Evolutionary conservation across 129 eudicot species (phyloP).

Genomic region (Centrapalus pauciflorus): DNA sequence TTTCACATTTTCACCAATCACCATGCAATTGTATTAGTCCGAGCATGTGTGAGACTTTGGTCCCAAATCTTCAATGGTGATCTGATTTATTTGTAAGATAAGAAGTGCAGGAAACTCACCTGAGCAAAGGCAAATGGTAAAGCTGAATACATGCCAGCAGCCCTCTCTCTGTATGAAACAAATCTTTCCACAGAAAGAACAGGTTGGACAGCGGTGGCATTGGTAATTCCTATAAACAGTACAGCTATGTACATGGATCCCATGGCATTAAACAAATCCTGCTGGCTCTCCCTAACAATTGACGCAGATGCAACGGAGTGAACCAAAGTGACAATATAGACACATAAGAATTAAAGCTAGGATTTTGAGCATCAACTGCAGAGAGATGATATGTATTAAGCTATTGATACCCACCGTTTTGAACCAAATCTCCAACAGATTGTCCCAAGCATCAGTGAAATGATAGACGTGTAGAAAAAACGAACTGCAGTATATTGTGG

Average conservation of each 20-base stretch:
- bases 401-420: slow-evolving; percentile 49
- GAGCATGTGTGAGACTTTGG: no score
- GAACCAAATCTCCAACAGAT: slow-evolving; percentile 95
- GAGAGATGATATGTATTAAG: slow-evolving; percentile 1
- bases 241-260: slow-evolving; percentile 93
- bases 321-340: background rate
- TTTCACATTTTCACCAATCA: no score
- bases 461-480: slow-evolving; percentile 85
- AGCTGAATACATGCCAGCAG: slow-evolving; percentile 98
- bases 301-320: background rate
- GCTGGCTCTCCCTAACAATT: slow-evolving; percentile 61
- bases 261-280: slow-evolving; percentile 92
- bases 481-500: slow-evolving; percentile 99
- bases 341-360: background rate
- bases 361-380: slow-evolving; percentile 1
- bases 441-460: slow-evolving; percentile 94
- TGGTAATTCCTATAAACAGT: slow-evolving; percentile 83
- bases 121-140: slow-evolving; percentile 95
- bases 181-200: slow-evolving; percentile 96
- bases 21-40: no score
- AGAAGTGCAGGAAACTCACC: slow-evolving; percentile 31
- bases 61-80: no score
- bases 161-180: slow-evolving; percentile 93
- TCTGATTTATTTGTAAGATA: background rate
- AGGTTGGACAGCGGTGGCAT: slow-evolving; percentile 93